These are phyloP conservation scores for Rosa lucieae DNA, from an alignment of 306 rosid genomes.

Conservation along the genomic window DNA sequence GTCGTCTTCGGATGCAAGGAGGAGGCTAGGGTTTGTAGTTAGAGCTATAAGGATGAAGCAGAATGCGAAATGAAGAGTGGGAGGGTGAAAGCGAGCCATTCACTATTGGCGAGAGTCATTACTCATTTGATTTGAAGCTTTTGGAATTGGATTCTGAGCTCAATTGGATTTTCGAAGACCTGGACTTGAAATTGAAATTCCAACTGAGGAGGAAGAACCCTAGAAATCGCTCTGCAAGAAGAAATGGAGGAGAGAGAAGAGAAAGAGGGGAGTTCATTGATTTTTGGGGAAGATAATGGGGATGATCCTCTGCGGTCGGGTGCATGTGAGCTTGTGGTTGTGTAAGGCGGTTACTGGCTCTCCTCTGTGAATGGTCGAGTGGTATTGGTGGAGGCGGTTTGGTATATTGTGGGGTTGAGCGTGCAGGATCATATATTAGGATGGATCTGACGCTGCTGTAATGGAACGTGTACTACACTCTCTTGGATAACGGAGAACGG, in stretches of 20 bases:
- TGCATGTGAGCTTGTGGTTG: slow-evolving; percentile 16
- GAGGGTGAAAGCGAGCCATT: slow-evolving; percentile 88
- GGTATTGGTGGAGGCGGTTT: not conserved
- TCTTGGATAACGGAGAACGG: not conserved
- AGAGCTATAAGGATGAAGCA: slow-evolving; percentile 27
- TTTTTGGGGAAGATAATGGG: slow-evolving; percentile 12
- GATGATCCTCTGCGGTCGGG: slow-evolving; percentile 7
- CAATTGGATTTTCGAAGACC: not conserved
- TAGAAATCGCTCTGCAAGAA: slow-evolving; percentile 41
- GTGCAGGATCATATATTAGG: not conserved
- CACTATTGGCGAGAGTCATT: slow-evolving; percentile 63
- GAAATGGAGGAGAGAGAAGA: not conserved
- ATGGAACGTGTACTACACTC: slow-evolving; percentile 34
- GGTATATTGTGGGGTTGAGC: not conserved
- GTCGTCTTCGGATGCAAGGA: slow-evolving; percentile 39
- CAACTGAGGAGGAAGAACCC: slow-evolving; percentile 45
- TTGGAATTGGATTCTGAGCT: slow-evolving; percentile 33
- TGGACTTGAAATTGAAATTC: not conserved
- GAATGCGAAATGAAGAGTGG: slow-evolving; percentile 36
- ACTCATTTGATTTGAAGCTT: slow-evolving; percentile 63
- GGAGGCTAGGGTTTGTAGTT: slow-evolving; percentile 20
- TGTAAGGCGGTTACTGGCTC: not conserved
- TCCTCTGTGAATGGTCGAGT: not conserved
- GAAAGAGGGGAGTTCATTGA: slow-evolving; percentile 8
- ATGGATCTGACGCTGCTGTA: slow-evolving; percentile 36